Evolutionary conservation across 164 flowering plant species (phyloP).

Genomic region (Nymphaea thermarum): DNA sequence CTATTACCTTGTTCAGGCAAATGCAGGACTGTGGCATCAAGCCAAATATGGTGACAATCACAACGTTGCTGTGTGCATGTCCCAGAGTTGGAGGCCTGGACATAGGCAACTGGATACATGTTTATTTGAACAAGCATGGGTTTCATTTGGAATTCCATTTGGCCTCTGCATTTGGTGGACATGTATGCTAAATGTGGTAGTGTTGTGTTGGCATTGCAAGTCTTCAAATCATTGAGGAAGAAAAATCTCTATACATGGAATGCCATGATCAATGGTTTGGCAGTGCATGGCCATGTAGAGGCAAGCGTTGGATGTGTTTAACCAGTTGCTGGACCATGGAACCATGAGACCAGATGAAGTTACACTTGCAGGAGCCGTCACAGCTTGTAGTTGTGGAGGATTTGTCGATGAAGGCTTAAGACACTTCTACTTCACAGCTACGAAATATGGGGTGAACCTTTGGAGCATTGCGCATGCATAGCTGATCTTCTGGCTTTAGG

Average conservation of each 20-base stretch:
- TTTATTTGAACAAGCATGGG: conserved; percentile 11
- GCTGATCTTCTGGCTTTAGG: conserved; percentile 20
- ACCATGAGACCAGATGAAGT: conserved; percentile 16
- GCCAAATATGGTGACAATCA: conserved; percentile 13
- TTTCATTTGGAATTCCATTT: conserved; percentile 13
- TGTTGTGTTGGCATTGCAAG: conserved; percentile 11
- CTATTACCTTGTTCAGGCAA: conserved; percentile 9
- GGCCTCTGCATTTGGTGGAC: conserved; percentile 19
- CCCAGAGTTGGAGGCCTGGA: conserved; percentile 18
- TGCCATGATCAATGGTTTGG: conserved; percentile 23
- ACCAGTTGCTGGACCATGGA: conserved; percentile 8
- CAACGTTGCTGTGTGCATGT: conserved; percentile 16
- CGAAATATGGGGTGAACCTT: conserved; percentile 9
- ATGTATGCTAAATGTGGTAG: conserved; percentile 23
- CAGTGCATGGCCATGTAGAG: conserved; percentile 17
- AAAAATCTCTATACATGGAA: conserved; percentile 2
- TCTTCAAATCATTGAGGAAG: conserved; percentile 10
- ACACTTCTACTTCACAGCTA: conserved; percentile 15
- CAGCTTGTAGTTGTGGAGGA: conserved; percentile 24
- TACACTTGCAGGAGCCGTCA: conserved; percentile 19
- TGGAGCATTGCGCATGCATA: conserved; percentile 23
- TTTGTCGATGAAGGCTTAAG: conserved; percentile 16
- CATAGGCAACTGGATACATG: conserved; percentile 20
- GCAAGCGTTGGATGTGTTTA: conserved; percentile 15
- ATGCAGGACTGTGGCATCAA: conserved; percentile 11